phyloP scores from a whole-genome alignment of 1,284 basidiomycete genomes.

The Tylopilus sp. region DNA sequence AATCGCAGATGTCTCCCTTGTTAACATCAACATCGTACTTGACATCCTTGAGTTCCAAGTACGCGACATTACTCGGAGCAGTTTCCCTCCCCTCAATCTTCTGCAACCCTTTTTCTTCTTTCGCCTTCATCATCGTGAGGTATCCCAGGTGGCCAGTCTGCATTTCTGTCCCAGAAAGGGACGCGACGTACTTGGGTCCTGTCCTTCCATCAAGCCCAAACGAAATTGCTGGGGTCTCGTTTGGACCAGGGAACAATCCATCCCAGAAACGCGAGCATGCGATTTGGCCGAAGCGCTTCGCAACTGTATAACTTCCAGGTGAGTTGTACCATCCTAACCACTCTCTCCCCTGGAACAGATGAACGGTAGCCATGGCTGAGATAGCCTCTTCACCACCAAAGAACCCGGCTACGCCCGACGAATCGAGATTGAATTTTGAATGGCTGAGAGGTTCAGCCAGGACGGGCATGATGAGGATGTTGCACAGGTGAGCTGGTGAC shows the following conservation, averaged over 20 bases:
- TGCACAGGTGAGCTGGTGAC: too few species aligned
- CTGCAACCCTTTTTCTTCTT: constrained; percentile 18
- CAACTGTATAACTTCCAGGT: constrained; percentile 42
- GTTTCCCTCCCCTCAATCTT: constrained; percentile 32
- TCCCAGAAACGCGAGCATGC: constrained; percentile 42
- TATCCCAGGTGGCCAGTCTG: constrained; percentile 35
- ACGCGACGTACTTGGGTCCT: constrained; percentile 37
- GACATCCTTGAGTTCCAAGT: constrained; percentile 19
- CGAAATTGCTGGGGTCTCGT: constrained; percentile 27
- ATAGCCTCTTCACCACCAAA: constrained; percentile 48
- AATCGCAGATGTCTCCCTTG: background rate
- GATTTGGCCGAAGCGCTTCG: constrained; percentile 39
- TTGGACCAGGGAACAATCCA: constrained; percentile 41
- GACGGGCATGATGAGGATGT: too few species aligned
- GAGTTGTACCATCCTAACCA: constrained; percentile 48
- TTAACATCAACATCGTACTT: constrained; percentile 24
- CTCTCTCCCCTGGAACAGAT: constrained; percentile 35
- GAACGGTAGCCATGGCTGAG: constrained; percentile 42
- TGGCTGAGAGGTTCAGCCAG: too few species aligned
- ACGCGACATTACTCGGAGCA: constrained; percentile 29
- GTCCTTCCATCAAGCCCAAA: constrained; percentile 43
- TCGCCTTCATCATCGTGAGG: constrained; percentile 29
- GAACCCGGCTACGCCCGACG: constrained; percentile 37
- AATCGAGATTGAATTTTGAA: constrained; percentile 34
- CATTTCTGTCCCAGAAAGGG: constrained; percentile 35